A percentile compares a stretch with the other conserved stretches of the same genome.
These are phyloP conservation scores for Phaeosphaeria sp. DNA, from an alignment of 2,329 filamentous ascomycete species.

Conservation along the genomic window DNA sequence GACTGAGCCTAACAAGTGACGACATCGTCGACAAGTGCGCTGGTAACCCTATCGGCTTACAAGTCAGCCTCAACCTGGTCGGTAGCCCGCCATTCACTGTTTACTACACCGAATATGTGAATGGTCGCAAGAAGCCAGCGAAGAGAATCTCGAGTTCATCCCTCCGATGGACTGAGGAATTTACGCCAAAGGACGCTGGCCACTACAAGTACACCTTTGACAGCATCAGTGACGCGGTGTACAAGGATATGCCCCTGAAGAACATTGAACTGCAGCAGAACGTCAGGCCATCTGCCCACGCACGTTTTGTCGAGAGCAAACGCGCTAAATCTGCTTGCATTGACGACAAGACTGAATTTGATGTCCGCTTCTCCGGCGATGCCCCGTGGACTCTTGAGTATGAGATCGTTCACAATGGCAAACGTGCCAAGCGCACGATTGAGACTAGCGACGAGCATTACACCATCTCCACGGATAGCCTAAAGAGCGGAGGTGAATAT, in stretches of 20 bases:
- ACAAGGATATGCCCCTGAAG: slow-evolving; percentile 61
- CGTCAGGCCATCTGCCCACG: slow-evolving; percentile 90
- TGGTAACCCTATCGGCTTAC: slow-evolving; percentile 88
- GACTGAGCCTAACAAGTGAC: slow-evolving; percentile 74
- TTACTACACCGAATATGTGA: slow-evolving; percentile 73
- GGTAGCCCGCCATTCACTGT: slow-evolving; percentile 93
- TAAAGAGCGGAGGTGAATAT: slow-evolving; percentile 88
- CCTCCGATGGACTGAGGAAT: slow-evolving; percentile 81
- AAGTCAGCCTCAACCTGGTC: slow-evolving; percentile 86
- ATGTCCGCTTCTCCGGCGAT: slow-evolving; percentile 80
- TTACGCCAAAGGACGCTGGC: slow-evolving; percentile 81
- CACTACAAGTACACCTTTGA: slow-evolving; percentile 87
- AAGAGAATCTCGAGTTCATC: slow-evolving; percentile 65
- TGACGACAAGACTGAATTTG: slow-evolving; percentile 77
- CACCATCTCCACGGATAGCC: slow-evolving; percentile 75
- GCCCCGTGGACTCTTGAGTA: slow-evolving; percentile 90
- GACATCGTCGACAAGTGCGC: slow-evolving; percentile 95
- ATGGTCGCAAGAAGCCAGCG: slow-evolving; percentile 61
- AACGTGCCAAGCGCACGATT: slow-evolving; percentile 72
- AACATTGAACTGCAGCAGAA: slow-evolving; percentile 80
- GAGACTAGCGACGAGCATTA: slow-evolving; percentile 69
- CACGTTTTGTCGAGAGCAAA: slow-evolving; percentile 67
- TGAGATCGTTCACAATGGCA: slow-evolving; percentile 89
- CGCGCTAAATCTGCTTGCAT: slow-evolving; percentile 75
- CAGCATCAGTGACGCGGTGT: slow-evolving; percentile 82